Base-by-base conservation (phyloP, 352 stramenopile genomes). In the Globisporangium solare region DNA sequence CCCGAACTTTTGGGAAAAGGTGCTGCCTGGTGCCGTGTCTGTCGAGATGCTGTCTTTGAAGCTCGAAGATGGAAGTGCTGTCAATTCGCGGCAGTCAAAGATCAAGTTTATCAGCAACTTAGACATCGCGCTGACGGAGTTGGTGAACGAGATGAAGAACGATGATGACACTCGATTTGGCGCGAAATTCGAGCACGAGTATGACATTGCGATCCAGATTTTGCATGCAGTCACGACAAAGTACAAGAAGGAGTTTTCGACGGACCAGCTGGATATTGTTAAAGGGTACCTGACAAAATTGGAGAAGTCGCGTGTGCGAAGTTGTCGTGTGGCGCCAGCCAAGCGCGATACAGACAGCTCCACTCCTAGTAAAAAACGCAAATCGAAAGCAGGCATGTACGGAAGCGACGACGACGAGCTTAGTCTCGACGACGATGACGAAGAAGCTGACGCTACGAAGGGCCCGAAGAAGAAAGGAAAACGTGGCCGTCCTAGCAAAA, bases 1-100 rank as follows among this genome's bases (percentile, higher is more conserved):
- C 59, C 94, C 94, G 1, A 96, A 98, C 39, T 99, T 99, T 53
- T 99, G 95, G 95, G 86, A 96, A 45, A 97, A 97, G 50, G 91
- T 97, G 41, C 56, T 97, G 18, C 79, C 83, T 5, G 86, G 86
- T 8, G 83, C 77, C 17, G 86, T 95, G 46, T 91, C 80, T 11
- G 80, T 94, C 8, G 83, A 94, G 68, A 94, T 94, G 85, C 56
- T 94, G 24, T 92, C 74, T 32, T 65, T 89, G 20, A 93, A 94
- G 56, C 71, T 95, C n/a, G 87, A 96, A 50, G 87, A 94, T 61
- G 79, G 86, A 3, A 92, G 82, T 52, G 84, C 84, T 0, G 55
- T 94, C 41, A 88, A 66, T 22, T 92, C 85, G 13, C 80, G 82
- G 1, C 79, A 94, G 55, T 76, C 83, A 14, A 95, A 94, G 61